Evolutionary conservation across 2,329 filamentous ascomycete genomes (phyloP), one percentile per base, ranked within the genome.

Genomic region (Aspergillus tubingensis): DNA sequence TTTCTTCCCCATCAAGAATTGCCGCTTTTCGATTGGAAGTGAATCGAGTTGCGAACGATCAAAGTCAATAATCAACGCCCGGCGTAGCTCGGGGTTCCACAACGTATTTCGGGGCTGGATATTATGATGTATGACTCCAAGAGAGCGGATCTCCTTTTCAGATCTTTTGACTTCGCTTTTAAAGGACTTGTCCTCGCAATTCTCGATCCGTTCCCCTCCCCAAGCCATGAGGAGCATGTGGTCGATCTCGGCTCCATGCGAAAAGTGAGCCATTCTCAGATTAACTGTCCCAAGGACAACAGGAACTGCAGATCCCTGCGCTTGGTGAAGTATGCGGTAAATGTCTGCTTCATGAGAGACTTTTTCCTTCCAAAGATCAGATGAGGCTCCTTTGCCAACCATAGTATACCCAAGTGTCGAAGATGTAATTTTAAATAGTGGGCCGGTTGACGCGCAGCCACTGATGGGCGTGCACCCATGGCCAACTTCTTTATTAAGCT

Each of bases 371-470:
- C 69, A 72, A 10, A 63, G 63, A 32, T 38, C 10, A 2, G 65
- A 66, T n/a, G 65, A 70, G 10, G 68, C 72, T n/a, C 68, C 70
- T 61, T 73, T 73, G 10, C 69, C 68, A 43, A 71, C 25, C 47
- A 66, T 38, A 32, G 62, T 66, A 47, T 66, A 66, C n/a, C 71
- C 68, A 54, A 67, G 70, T 27, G 50, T 39, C 8, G 61, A 25
- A 55, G 62, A 72, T 2, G 67, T 72, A 47, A 74, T 61, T 54
- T 72, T 72, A 53, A 74, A 74, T n/a, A 64, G 68, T 5, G 68
- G 68, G 8, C 70, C 68, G 19, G 54, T 69, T 8, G 65, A 47
- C 23, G 71, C 70, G 65, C 65, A 68, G 21, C 11, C n/a, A 7
- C 71, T 67, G 1, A 73, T 63, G 1, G 67, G 70, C 5, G 67